Base-by-base conservation (phyloP, 306 rosid genomes). In the Gastrolobium villosum region DNA sequence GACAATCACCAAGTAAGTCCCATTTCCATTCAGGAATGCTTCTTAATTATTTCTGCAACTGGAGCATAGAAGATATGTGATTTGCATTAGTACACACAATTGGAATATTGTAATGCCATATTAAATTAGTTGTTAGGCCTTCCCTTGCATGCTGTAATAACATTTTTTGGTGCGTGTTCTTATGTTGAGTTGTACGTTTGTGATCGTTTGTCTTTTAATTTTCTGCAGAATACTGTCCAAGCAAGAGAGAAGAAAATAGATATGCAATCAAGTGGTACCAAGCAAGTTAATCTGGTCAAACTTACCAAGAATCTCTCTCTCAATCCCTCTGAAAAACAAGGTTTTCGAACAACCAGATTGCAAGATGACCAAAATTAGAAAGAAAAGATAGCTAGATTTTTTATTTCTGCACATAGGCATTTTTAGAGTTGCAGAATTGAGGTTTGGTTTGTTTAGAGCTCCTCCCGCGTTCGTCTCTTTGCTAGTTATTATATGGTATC, bases 241-340 rank as follows among this genome's bases (percentile, higher is more conserved):
- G 78, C 81, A 7, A 80, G 80, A 75, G 85, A 84, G 54, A 73
- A 41, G 81, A 79, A 54, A 62, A 43, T 8, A 31, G 87, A 65
- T 60, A 70, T 79, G 65, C 84, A 80, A 50, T 82, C 86, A 3
- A 72, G 68, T 60, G 85, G 79, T 40, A 62, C 34, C 59, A 77
- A 78, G 70, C 72, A 64, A 83, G 71, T 10, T 28, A 40, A 61
- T 66, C 89, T 90, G 26, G 55, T 88, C 72, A 77, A 62, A n/a
- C 89, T 59, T 7, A 75, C 92, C 15, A 72, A 78, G 71, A 89
- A 90, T 56, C 91, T 86, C 1, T 84, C 87, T 74, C 83, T 89
- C 54, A 68, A 45, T 46, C 67, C 79, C 35, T 81, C 77, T 44
- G 86, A 46, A 61, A 75, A 66, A 74, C 15, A 65, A 3, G 64